These are phyloP conservation scores for Adansonia gregorii DNA, from an alignment of 441 rosid genomes.

Conservation along the genomic window DNA sequence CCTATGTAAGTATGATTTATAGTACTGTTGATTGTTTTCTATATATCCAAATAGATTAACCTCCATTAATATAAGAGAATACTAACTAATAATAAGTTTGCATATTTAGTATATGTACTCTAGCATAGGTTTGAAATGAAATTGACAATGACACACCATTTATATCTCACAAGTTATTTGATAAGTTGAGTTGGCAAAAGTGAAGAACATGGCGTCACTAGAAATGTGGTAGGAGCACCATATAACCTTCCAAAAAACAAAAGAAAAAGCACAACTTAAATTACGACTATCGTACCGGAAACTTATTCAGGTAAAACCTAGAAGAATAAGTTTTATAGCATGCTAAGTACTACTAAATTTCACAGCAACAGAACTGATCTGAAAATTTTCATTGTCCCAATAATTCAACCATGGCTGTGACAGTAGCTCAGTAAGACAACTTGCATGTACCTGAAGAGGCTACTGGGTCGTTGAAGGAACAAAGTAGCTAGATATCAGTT, in stretches of 20 bases:
- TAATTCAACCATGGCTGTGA: conserved; percentile 56
- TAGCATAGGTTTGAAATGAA: conserved; percentile 18
- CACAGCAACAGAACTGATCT: conserved; percentile 17
- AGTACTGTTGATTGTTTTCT: not conserved
- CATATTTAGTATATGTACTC: not conserved
- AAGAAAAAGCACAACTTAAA: not conserved
- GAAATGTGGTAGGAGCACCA: not conserved
- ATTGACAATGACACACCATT: conserved; percentile 12
- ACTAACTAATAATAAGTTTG: not conserved
- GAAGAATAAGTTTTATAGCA: too few species aligned
- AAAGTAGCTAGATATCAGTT: conserved; percentile 33
- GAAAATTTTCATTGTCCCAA: conserved; percentile 40
- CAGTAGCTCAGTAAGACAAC: conserved; percentile 31
- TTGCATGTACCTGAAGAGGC: conserved; percentile 27
- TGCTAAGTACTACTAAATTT: not conserved
- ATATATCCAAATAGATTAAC: not conserved
- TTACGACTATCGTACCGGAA: not conserved
- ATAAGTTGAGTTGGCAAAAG: not conserved
- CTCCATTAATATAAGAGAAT: not conserved
- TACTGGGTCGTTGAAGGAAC: conserved; percentile 19
- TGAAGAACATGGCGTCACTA: not conserved
- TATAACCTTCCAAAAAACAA: not conserved
- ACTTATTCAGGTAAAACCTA: not conserved
- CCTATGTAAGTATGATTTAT: too few species aligned
- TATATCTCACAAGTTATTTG: not conserved